Percentiles rank a stretch among this genome's conserved stretches.
Conservation (phyloP, 495 filamentous ascomycete species). For the Daldinia decipiens region DNA sequence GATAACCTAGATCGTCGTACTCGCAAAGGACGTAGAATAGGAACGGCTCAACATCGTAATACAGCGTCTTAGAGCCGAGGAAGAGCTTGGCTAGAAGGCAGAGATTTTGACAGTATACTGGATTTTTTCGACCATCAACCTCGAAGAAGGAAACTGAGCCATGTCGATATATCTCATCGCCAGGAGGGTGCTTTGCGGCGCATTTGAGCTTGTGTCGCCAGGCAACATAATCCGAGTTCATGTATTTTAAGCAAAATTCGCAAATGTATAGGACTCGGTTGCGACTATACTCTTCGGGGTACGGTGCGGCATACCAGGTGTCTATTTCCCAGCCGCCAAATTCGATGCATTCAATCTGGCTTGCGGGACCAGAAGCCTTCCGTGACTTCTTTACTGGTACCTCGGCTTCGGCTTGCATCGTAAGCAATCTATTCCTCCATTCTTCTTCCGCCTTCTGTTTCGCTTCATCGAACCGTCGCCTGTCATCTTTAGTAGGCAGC, state of each 20-base stretch:
- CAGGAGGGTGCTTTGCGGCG: slow-evolving; percentile 92
- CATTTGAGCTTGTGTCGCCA: slow-evolving; percentile 99
- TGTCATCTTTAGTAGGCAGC: slow-evolving; percentile 79
- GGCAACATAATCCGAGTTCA: slow-evolving; percentile 97
- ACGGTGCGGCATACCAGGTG: slow-evolving; percentile 99
- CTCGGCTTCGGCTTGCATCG: slow-evolving; percentile 59
- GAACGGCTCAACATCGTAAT: slow-evolving; percentile 98
- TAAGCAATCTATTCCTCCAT: slow-evolving; percentile 72
- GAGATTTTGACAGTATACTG: slow-evolving; percentile 96
- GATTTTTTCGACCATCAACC: slow-evolving; percentile 95
- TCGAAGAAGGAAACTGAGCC: slow-evolving; percentile 94
- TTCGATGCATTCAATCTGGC: slow-evolving; percentile 98
- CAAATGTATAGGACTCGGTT: slow-evolving; percentile 97
- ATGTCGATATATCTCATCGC: slow-evolving; percentile 98
- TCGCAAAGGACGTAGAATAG: slow-evolving; percentile 99
- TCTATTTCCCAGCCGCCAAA: slow-evolving; percentile 98
- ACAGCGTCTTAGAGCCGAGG: slow-evolving; percentile 95
- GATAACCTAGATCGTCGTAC: slow-evolving; percentile 90
- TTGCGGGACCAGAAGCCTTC: slow-evolving; percentile 85
- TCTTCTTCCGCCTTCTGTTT: slow-evolving; percentile 90
- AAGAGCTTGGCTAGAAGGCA: slow-evolving; percentile 97
- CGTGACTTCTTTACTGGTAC: slow-evolving; percentile 59
- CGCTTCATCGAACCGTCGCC: slow-evolving; percentile 85
- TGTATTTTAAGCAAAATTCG: slow-evolving; percentile 99
- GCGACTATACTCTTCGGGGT: slow-evolving; percentile 96